Evolutionary conservation across 2,329 filamentous ascomycete genomes (phyloP), one percentile per base, ranked within the genome.

Genomic region (Knufia fluminis): DNA sequence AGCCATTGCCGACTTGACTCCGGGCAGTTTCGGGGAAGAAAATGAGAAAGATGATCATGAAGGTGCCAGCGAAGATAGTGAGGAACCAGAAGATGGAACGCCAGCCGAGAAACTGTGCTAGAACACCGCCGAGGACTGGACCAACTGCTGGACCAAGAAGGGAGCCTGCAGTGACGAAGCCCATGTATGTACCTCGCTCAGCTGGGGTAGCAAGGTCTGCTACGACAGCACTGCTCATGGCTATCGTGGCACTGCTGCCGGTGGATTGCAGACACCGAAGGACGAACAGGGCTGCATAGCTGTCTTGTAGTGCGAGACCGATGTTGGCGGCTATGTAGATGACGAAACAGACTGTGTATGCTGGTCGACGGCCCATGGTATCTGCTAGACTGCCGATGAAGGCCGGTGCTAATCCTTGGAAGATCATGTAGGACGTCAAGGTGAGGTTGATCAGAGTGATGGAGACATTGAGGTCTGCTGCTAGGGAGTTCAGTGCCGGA

Each of bases 31-130:
- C 66, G 0, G 65, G 66, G 23, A 68, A 65, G 58, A 66, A 60
- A 1, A 64, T 26, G 1, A 59, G 19, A 9, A 66, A 50, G 0
- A 60, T 54, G 6, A 61, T 4, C 31, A 63, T 51, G 33, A 66
- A 59, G 2, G 60, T 59, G 0, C 63, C 68, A 0, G 69, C 64
- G 42, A 73, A 65, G n/a, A 78, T 75, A 23, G 70, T 63, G 6
- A 79, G 62, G 49, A 77, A 75, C 73, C 74, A 78, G 54, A 79
- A 79, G 2, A 78, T 71, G 0, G 68, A 65, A 31, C 68, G 62
- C 75, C 76, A 79, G 0, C 75, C 75, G 0, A 77, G 56, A 40
- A 68, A 67, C 41, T 72, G 66, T 1, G 69, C 53, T n/a, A 59
- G 50, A 3, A 58, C 16, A 36, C 69, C 68, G 36, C 71, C 70